Evolutionary conservation across 306 rosid genomes (phyloP).

Genomic region (Gynostemma pentaphyllum): DNA sequence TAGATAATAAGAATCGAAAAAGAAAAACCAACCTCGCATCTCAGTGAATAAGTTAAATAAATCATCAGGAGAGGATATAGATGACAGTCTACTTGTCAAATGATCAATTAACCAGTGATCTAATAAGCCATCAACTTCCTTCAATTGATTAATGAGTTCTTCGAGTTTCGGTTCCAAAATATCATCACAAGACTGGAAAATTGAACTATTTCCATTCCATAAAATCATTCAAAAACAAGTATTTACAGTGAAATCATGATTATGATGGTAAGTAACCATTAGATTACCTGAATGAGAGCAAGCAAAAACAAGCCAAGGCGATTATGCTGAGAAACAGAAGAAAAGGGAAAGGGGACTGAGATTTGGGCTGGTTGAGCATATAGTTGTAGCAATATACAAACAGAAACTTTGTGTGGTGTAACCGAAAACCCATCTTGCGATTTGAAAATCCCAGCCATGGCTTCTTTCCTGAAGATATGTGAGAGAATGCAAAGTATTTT

Average conservation of each 20-base stretch:
- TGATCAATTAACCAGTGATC: constrained; percentile 49
- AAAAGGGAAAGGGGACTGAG: constrained; percentile 60
- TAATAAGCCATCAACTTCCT: constrained; percentile 43
- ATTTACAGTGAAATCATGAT: not conserved
- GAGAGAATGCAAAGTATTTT: too few species aligned
- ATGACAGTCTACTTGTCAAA: constrained; percentile 49
- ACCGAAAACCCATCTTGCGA: constrained; percentile 60
- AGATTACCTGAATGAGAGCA: constrained; percentile 64
- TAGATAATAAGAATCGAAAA: too few species aligned
- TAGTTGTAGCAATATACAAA: constrained; percentile 74
- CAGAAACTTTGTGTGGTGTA: constrained; percentile 85
- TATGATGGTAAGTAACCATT: not conserved
- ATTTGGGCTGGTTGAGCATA: constrained; percentile 60
- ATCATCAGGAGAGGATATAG: constrained; percentile 74
- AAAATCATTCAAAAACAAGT: not conserved
- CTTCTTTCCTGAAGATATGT: not conserved
- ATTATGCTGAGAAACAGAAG: constrained; percentile 68
- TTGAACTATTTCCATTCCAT: not conserved
- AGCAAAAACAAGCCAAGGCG: constrained; percentile 68
- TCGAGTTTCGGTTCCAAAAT: constrained; percentile 83
- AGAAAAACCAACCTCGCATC: constrained; percentile 71
- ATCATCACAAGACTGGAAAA: constrained; percentile 67
- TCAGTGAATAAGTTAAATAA: constrained; percentile 76
- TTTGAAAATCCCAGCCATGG: constrained; percentile 65
- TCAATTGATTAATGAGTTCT: constrained; percentile 57